phyloP scores from a whole-genome alignment of 352 stramenopile genomes.

The Pythium insidiosum region DNA sequence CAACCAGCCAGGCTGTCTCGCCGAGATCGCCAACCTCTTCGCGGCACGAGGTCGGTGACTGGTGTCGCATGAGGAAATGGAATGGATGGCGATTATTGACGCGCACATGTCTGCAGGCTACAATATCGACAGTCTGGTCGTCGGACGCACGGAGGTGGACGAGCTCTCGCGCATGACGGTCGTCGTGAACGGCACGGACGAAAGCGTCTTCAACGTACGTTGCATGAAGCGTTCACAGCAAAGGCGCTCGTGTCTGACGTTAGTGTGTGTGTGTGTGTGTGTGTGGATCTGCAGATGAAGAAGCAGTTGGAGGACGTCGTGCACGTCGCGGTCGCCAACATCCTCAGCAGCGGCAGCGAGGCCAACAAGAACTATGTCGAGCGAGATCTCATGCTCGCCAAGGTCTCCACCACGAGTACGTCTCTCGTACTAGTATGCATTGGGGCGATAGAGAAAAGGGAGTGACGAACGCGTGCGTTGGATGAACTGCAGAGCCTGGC shows the following conservation, averaged over 20 bases:
- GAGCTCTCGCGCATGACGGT: slow-evolving; percentile 84
- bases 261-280: background rate
- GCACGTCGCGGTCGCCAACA: slow-evolving; percentile 80
- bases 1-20: slow-evolving; percentile 79
- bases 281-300: slow-evolving; percentile 39
- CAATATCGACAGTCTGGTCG: slow-evolving; percentile 86
- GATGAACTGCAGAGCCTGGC: slow-evolving; percentile 27
- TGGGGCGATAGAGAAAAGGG: background rate
- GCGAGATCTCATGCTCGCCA: slow-evolving; percentile 83
- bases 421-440: slow-evolving; percentile 1
- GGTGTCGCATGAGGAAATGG: background rate
- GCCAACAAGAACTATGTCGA: slow-evolving; percentile 78
- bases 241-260: background rate
- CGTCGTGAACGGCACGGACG: slow-evolving; percentile 71
- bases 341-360: slow-evolving; percentile 58
- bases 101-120: too few species aligned
- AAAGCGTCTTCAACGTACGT: slow-evolving; percentile 58
- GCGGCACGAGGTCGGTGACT: slow-evolving; percentile 49
- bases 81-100: too few species aligned
- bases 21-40: slow-evolving; percentile 83
- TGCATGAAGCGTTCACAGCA: background rate
- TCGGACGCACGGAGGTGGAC: slow-evolving; percentile 76
- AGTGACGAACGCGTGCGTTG: background rate
- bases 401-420: slow-evolving; percentile 71
- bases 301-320: slow-evolving; percentile 86